These are phyloP conservation scores for Leccinum arenicola DNA, from an alignment of 768 basidiomycete genomes.

Conservation along the genomic window DNA sequence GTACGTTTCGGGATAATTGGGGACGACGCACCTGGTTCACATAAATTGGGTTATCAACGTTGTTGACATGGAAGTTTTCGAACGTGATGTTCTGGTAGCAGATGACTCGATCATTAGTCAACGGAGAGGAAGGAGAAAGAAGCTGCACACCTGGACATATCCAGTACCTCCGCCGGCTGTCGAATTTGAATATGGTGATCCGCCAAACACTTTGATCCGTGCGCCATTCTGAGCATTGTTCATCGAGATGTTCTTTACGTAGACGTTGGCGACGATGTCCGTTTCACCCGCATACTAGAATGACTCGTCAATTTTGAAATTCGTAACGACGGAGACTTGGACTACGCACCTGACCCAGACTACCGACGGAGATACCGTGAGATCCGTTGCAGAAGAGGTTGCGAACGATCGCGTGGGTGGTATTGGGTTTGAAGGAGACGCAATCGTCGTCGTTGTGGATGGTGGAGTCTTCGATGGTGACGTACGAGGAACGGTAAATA, in stretches of 20 bases:
- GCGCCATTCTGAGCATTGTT: slow-evolving; percentile 47
- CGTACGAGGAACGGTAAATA: slow-evolving; percentile 40
- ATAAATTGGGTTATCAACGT: slow-evolving; percentile 43
- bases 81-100: slow-evolving; percentile 22
- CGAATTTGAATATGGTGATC: slow-evolving; percentile 36
- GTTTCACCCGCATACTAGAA: slow-evolving; percentile 35
- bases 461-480: slow-evolving; percentile 35
- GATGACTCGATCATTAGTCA: neutral
- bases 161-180: slow-evolving; percentile 44
- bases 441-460: slow-evolving; percentile 44
- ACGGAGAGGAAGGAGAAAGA: neutral
- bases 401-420: slow-evolving; percentile 39
- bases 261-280: slow-evolving; percentile 46
- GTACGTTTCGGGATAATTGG: neutral
- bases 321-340: no score
- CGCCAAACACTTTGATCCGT: slow-evolving; percentile 52
- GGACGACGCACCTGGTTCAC: slow-evolving; percentile 32
- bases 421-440: slow-evolving; percentile 28
- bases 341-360: slow-evolving; percentile 38
- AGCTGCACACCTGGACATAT: slow-evolving; percentile 33
- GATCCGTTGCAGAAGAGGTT: slow-evolving; percentile 42
- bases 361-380: slow-evolving; percentile 47
- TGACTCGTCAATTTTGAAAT: neutral
- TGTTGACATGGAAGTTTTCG: slow-evolving; percentile 27
- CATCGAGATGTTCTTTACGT: slow-evolving; percentile 42